These are phyloP conservation scores for Tolypocladium tropicale DNA, from an alignment of 2,329 filamentous ascomycete species.

Conservation along the genomic window DNA sequence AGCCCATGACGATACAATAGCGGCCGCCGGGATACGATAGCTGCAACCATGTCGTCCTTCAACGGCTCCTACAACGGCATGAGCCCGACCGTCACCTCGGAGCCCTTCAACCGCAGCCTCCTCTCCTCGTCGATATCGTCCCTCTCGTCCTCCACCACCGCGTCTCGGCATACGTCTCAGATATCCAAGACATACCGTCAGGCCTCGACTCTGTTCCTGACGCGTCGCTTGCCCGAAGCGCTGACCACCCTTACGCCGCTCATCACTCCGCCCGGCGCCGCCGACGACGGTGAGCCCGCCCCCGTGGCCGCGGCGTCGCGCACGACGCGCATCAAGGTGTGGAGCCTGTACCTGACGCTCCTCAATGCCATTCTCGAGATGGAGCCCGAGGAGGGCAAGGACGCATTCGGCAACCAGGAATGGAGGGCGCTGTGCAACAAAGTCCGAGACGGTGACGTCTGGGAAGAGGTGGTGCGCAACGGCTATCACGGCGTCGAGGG, in stretches of 20 bases:
- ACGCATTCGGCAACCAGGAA: slow-evolving; percentile 72
- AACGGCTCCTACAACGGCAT: slow-evolving; percentile 17
- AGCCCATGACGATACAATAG: neutral
- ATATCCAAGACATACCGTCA: slow-evolving; percentile 92
- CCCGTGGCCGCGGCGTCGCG: slow-evolving; percentile 72
- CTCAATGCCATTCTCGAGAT: slow-evolving; percentile 86
- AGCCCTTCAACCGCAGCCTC: slow-evolving; percentile 38
- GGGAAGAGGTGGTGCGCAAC: slow-evolving; percentile 82
- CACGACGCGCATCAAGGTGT: slow-evolving; percentile 84
- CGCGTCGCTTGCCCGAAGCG: slow-evolving; percentile 83
- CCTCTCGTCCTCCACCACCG: slow-evolving; percentile 51
- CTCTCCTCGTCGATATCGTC: slow-evolving; percentile 61
- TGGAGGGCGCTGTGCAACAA: slow-evolving; percentile 77
- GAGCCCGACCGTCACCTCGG: slow-evolving; percentile 17
- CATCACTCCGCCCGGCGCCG: slow-evolving; percentile 50
- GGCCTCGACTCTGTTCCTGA: slow-evolving; percentile 87
- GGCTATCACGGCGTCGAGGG: slow-evolving; percentile 85
- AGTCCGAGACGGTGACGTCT: slow-evolving; percentile 82
- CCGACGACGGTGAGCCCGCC: slow-evolving; percentile 46
- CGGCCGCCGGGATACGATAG: neutral
- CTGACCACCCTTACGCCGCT: slow-evolving; percentile 76
- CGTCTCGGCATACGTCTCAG: slow-evolving; percentile 54
- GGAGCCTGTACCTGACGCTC: slow-evolving; percentile 92
- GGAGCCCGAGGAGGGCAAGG: slow-evolving; percentile 81
- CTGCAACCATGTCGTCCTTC: slow-evolving; percentile 29